These are phyloP conservation scores for Meyerozyma guilliermondii DNA, from an alignment of 1,139 yeast genomes.

Conservation along the genomic window DNA sequence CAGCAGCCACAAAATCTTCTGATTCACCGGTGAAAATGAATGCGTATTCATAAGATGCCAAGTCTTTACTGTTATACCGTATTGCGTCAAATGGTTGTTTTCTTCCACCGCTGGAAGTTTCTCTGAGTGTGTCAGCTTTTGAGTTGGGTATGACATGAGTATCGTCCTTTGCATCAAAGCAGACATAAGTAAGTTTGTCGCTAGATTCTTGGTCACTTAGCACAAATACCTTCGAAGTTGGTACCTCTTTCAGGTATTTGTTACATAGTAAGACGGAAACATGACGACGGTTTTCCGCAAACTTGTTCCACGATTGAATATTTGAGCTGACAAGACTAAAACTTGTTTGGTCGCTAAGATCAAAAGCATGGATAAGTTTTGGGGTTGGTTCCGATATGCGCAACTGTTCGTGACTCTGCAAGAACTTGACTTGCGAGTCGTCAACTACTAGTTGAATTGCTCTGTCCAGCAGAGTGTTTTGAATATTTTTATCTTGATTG, in stretches of 20 bases:
- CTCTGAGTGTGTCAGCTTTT: slow-evolving; percentile 27
- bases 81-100: slow-evolving; percentile 43
- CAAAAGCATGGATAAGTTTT: background rate
- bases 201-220: background rate
- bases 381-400: background rate
- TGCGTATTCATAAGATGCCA: slow-evolving; percentile 34
- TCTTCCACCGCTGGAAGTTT: slow-evolving; percentile 50
- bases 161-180: slow-evolving; percentile 36
- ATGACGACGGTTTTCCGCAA: background rate
- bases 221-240: background rate
- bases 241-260: slow-evolving; percentile 1
- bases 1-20: slow-evolving; percentile 35
- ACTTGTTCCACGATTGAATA: background rate
- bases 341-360: background rate
- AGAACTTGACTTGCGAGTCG: background rate
- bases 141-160: slow-evolving; percentile 45
- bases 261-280: slow-evolving; percentile 12
- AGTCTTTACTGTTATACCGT: slow-evolving; percentile 27
- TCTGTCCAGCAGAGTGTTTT: background rate
- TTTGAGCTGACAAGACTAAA: background rate
- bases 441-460: background rate
- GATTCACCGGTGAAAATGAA: slow-evolving; percentile 24
- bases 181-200: slow-evolving; percentile 14
- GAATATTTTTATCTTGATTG: slow-evolving; percentile 7
- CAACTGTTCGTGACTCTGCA: background rate